phyloP scores from a whole-genome alignment of 257 asterid genomes.

The Solanum megistacrolobum region DNA sequence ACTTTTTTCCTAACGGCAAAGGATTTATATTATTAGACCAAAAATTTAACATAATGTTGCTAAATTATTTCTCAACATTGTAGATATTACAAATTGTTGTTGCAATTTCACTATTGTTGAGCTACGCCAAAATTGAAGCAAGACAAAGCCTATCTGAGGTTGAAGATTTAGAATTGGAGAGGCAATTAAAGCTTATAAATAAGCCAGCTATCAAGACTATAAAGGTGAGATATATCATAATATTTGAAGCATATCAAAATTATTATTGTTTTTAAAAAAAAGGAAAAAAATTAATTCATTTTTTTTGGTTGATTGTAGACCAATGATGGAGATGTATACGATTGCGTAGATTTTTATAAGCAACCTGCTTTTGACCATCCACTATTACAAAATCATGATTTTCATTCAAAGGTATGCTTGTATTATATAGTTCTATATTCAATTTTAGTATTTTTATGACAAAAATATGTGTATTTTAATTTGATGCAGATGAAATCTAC shows the following conservation, averaged over 20 bases:
- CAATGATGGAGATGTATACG: not conserved
- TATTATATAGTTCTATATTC: not conserved
- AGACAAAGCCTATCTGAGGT: not conserved
- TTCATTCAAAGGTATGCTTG: not conserved
- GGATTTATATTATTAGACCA: no score
- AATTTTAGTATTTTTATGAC: not conserved
- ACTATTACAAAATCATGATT: not conserved
- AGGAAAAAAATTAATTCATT: not conserved
- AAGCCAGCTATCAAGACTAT: not conserved
- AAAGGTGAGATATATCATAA: not conserved
- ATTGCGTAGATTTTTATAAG: not conserved
- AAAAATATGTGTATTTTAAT: not conserved
- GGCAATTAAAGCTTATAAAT: not conserved
- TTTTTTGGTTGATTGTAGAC: not conserved
- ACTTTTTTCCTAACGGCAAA: no score
- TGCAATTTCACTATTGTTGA: not conserved
- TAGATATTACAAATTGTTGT: not conserved
- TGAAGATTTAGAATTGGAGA: not conserved
- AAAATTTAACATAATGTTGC: not conserved
- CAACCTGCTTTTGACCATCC: not conserved
- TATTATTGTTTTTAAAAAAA: not conserved
- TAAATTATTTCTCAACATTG: not conserved
- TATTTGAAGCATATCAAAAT: not conserved
- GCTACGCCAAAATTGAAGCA: not conserved
- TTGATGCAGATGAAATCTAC: not conserved